Evolutionary conservation across 345 rosid species (phyloP), one percentile per base, ranked within the genome.

Genomic region (Eucalyptus curtisii): DNA sequence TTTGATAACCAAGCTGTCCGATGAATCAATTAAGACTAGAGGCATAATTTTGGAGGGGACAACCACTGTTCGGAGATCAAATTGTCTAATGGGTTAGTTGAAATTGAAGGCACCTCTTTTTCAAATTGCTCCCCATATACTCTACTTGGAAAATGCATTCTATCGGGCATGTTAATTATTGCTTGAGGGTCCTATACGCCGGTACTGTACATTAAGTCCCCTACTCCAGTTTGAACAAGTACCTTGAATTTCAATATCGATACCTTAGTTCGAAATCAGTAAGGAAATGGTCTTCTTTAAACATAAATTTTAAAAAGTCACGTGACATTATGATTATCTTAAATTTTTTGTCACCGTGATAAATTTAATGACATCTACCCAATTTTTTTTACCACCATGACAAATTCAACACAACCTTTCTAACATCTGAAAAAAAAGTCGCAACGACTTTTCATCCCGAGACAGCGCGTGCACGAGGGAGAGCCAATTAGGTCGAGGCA

Each of bases 291-390:
- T 10, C 2, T 24, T 71, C 8, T 6, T 37, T 37, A 37, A 17
- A 20, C 13, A 16, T 37, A 22, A 37, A 4, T n/a, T 59, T 27
- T 61, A 15, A 19, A 37, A 76, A 24, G 6, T 37, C 8, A 37
- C 2, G 7, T 25, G 13, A 55, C 3, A 25, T 10, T 6, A 55
- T 55, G 30, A 55, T 55, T 24, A 3, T 55, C 7, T 33, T 37
- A 37, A 19, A 33, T 25, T 1, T 17, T 71, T 5, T 11, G 0
- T 0, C 2, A 5, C 4, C 1, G 2, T 37, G 4, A 33, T 17
- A 33, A 33, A 71, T 16, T 33, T 19, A 37, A 33, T 37, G 13
- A 2, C 25, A 19, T 10, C 2, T 19, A 42, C 8, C 27, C 14
- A 9, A 3, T 19, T 71, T 71, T 13, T 64, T 20, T 71, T 37